phyloP scores from a whole-genome alignment of 176 grass and related monocot species.

The Carex pumila region DNA sequence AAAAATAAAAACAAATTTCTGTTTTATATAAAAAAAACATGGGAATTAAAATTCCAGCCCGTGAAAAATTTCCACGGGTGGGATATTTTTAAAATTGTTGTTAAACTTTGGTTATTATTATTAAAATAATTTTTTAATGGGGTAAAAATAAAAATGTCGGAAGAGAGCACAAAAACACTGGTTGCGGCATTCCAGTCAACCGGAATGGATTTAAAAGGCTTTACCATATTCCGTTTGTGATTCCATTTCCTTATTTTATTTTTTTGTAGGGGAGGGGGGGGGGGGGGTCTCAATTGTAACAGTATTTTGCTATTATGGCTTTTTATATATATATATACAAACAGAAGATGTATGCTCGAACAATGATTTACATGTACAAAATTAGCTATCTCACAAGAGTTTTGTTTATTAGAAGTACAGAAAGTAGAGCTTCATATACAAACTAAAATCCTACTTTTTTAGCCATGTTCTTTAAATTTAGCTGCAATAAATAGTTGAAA shows the following conservation, averaged over 20 bases:
- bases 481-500: not conserved
- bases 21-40: too few species aligned
- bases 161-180: too few species aligned
- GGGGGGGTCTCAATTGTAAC: not conserved
- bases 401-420: constrained; percentile 8
- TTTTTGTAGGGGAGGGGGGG: not conserved
- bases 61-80: too few species aligned
- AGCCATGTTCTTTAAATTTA: not conserved
- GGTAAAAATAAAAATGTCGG: too few species aligned
- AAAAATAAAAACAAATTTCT: too few species aligned
- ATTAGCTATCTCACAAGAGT: constrained; percentile 4
- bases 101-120: too few species aligned
- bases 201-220: too few species aligned
- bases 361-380: constrained; percentile 24
- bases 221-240: not conserved
- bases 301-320: not conserved
- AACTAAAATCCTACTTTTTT: constrained; percentile 7
- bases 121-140: too few species aligned
- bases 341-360: not conserved
- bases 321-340: constrained; percentile 11
- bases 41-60: too few species aligned
- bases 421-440: constrained; percentile 18
- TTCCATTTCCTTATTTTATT: not conserved
- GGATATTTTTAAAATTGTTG: too few species aligned
- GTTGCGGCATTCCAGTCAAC: too few species aligned